Evolutionary conservation across 176 grass and related monocot species (phyloP).

Genomic region (Canna indica): DNA sequence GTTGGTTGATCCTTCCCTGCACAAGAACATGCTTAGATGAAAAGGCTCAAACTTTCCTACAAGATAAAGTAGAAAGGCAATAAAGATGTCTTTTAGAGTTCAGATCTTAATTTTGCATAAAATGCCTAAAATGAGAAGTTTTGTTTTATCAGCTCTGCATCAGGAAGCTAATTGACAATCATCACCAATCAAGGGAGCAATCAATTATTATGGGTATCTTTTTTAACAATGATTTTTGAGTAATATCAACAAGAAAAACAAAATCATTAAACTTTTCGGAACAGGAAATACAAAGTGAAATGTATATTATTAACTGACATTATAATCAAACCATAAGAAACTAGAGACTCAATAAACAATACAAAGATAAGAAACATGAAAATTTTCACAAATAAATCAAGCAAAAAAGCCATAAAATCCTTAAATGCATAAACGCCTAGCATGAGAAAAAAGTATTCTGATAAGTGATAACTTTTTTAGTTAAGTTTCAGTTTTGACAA

Average conservation of each 20-base stretch:
- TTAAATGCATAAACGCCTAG: no score
- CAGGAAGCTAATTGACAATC: neutral
- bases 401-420: no score
- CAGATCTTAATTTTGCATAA: neutral
- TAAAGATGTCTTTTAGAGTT: neutral
- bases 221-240: neutral
- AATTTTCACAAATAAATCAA: neutral
- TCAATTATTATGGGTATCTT: neutral
- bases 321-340: no score
- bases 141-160: neutral
- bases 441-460: no score
- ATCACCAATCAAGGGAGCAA: neutral
- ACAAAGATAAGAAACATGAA: neutral
- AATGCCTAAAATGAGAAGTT: neutral
- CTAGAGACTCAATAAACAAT: neutral
- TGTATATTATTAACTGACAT: neutral
- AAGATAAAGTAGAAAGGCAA: neutral
- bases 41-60: neutral
- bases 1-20: conserved; percentile 46
- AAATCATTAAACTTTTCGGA: no score
- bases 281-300: neutral
- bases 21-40: neutral
- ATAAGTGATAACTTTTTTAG: no score
- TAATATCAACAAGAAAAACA: neutral
- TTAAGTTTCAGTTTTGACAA: no score